Evolutionary conservation across 495 filamentous ascomycete genomes (phyloP).

Genomic region (Glonium stellatum): DNA sequence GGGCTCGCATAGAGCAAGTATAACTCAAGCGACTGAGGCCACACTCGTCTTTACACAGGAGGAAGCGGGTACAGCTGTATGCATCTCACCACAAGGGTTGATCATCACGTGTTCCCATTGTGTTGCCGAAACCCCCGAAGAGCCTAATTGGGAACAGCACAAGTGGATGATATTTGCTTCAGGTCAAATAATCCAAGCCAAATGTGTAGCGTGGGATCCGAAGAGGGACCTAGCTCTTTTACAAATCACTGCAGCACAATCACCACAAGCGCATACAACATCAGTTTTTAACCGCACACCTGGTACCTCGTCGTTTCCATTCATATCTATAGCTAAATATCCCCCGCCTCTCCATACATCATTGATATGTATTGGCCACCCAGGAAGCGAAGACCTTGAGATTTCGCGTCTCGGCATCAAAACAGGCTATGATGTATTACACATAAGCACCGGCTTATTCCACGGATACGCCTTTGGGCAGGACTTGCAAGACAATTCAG

Average conservation of each 20-base stretch:
- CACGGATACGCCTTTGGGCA: conserved; percentile 36
- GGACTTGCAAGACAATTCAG: conserved; percentile 42
- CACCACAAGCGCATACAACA: too few relatives aligned
- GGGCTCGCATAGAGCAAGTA: not conserved
- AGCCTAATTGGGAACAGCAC: conserved; percentile 22
- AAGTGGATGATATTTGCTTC: conserved; percentile 39
- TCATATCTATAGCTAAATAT: conserved; percentile 2
- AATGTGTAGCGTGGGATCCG: conserved; percentile 37
- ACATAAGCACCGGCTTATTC: conserved; percentile 37
- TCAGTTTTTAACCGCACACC: not conserved
- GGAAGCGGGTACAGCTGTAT: conserved; percentile 45
- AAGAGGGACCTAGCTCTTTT: conserved; percentile 40
- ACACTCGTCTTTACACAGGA: conserved; percentile 45
- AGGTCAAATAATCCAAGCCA: conserved; percentile 34
- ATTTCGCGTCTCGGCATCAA: conserved; percentile 11
- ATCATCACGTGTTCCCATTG: conserved; percentile 46
- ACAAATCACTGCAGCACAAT: conserved; percentile 31
- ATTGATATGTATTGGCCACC: conserved; percentile 40
- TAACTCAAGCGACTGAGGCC: conserved; percentile 23
- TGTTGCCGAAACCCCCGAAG: conserved; percentile 34
- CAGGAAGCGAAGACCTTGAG: conserved; percentile 44
- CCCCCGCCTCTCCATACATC: not conserved
- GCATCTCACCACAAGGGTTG: conserved; percentile 37
- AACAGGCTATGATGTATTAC: conserved; percentile 42
- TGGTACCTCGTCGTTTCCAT: conserved; percentile 14